Conservation (phyloP, 2,329 filamentous ascomycete genomes). For the Fusarium sp. region DNA sequence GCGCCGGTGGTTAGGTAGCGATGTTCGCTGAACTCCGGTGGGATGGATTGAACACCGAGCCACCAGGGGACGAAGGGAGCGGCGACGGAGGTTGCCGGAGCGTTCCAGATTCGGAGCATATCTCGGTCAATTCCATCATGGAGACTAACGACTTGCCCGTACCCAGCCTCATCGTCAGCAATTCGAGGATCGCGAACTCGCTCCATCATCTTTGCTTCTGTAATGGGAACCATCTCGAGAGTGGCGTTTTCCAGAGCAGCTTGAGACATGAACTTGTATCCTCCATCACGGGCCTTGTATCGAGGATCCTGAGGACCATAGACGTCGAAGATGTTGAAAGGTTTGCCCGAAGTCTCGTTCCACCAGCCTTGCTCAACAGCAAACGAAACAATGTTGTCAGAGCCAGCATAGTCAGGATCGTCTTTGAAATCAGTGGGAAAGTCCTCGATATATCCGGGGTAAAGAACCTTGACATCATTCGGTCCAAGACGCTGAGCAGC, state of each 20-base stretch:
- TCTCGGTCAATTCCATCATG: constrained; percentile 26
- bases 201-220: constrained; percentile 40
- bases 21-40: constrained; percentile 37
- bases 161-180: constrained; percentile 40
- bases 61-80: constrained; percentile 42
- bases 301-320: constrained; percentile 39
- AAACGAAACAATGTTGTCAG: constrained; percentile 40
- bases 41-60: constrained; percentile 36
- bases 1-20: constrained; percentile 40
- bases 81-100: constrained; percentile 31
- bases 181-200: constrained; percentile 39
- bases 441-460: constrained; percentile 40
- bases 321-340: constrained; percentile 40
- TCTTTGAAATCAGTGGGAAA: constrained; percentile 33
- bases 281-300: constrained; percentile 40
- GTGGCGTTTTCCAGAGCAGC: constrained; percentile 38
- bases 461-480: constrained; percentile 38
- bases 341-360: constrained; percentile 32
- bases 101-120: constrained; percentile 40
- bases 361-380: constrained; percentile 41
- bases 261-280: constrained; percentile 44
- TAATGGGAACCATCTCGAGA: constrained; percentile 35
- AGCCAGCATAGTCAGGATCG: constrained; percentile 28
- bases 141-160: constrained; percentile 40
- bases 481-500: constrained; percentile 40